These are phyloP conservation scores for Galerina sulciceps DNA, from an alignment of 768 basidiomycete genomes.

Conservation along the genomic window DNA sequence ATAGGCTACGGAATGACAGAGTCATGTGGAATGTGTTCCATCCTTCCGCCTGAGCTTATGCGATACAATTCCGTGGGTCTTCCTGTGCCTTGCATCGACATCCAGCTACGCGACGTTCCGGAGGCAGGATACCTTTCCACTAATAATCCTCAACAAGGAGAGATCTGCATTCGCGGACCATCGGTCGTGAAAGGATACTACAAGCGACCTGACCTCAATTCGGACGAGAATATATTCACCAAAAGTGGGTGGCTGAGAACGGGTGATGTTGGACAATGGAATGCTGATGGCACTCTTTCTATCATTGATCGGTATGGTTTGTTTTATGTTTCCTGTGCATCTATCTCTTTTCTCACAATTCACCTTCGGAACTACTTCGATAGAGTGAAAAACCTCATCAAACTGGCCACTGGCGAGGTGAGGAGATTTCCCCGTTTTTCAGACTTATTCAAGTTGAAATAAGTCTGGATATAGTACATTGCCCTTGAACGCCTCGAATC, in stretches of 20 bases:
- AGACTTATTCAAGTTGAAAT: slow-evolving; percentile 9
- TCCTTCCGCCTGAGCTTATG: slow-evolving; percentile 85
- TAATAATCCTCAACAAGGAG: slow-evolving; percentile 78
- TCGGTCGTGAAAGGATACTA: slow-evolving; percentile 89
- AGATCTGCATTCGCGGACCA: slow-evolving; percentile 87
- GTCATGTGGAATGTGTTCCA: slow-evolving; percentile 86
- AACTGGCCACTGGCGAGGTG: slow-evolving; percentile 81
- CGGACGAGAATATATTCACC: slow-evolving; percentile 82
- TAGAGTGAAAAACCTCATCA: slow-evolving; percentile 91
- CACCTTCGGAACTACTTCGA: neutral
- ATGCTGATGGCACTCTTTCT: slow-evolving; percentile 86
- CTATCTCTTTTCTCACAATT: neutral
- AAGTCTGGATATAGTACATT: slow-evolving; percentile 62
- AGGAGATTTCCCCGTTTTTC: neutral
- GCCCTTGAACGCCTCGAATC: slow-evolving; percentile 90
- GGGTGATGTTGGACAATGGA: slow-evolving; percentile 96
- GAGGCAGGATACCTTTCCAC: slow-evolving; percentile 86
- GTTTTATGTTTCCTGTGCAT: neutral
- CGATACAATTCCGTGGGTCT: slow-evolving; percentile 79
- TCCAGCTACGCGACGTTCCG: slow-evolving; percentile 82
- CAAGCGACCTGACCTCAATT: slow-evolving; percentile 89
- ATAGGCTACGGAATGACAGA: slow-evolving; percentile 96
- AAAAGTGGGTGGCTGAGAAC: slow-evolving; percentile 93
- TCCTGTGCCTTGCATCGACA: slow-evolving; percentile 84
- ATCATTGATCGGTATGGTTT: slow-evolving; percentile 81